phyloP scores from a whole-genome alignment of 768 basidiomycete genomes.

The Suillus discolor region DNA sequence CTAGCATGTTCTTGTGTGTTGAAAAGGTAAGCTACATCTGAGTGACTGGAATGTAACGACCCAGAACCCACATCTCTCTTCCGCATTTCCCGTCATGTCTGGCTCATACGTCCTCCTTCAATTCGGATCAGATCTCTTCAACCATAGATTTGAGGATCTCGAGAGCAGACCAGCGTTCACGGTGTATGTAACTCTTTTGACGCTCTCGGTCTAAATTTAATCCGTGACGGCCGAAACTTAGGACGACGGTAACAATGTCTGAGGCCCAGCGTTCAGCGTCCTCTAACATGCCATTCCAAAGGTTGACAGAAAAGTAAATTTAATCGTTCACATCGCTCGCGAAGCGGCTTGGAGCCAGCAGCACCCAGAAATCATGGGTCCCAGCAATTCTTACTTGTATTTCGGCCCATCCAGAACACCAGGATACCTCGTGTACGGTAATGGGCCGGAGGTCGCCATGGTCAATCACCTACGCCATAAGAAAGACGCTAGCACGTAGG shows the following conservation, averaged over 20 bases:
- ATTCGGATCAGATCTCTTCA: constrained; percentile 65
- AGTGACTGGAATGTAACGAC: constrained; percentile 17
- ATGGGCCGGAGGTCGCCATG: constrained; percentile 61
- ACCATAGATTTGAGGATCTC: constrained; percentile 61
- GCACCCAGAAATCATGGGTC: constrained; percentile 76
- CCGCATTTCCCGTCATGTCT: constrained; percentile 33
- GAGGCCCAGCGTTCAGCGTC: neutral
- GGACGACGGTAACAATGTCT: constrained; percentile 21
- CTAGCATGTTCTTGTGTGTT: constrained; percentile 42
- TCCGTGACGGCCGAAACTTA: constrained; percentile 11
- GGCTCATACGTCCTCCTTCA: constrained; percentile 57
- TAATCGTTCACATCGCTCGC: constrained; percentile 63
- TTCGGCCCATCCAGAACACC: constrained; percentile 65
- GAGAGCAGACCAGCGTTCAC: constrained; percentile 69
- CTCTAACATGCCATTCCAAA: constrained; percentile 25
- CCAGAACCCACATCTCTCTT: constrained; percentile 21
- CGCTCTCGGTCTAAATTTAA: constrained; percentile 9
- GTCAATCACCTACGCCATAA: constrained; percentile 56
- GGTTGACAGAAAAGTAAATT: constrained; percentile 61
- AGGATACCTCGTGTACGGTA: constrained; percentile 73
- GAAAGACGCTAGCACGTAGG: constrained; percentile 64
- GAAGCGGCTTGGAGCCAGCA: constrained; percentile 68
- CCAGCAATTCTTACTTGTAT: constrained; percentile 74
- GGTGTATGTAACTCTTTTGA: constrained; percentile 47
- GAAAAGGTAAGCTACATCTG: constrained; percentile 32